Base-by-base conservation (phyloP, 2,329 filamentous ascomycete species). In the Xylaria sp. region DNA sequence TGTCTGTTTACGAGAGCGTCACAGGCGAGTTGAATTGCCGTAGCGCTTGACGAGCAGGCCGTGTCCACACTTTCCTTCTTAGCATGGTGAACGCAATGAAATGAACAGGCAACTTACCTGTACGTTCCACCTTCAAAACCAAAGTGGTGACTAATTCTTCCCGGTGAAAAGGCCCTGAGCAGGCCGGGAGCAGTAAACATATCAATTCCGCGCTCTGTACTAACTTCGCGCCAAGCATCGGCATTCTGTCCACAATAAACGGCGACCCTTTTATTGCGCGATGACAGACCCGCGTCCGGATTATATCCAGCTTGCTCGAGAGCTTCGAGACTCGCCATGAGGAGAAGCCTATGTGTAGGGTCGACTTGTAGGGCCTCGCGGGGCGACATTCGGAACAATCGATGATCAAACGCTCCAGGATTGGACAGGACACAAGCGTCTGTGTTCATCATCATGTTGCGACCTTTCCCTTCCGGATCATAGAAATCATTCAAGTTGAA, bases 191-290 rank as follows among this genome's bases (percentile, higher is more conserved):
- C 59, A 13, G 59, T 61, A 35, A 57, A 63, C 9, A 57, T 54
- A 34, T 63, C 59, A 7, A 63, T 30, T 9, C 61, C 64, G 37
- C 65, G 59, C 47, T 62, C 65, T 2, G 61, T 61, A 11, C 61
- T 64, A 1, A 71, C 76, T 39, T 73, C 57, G 5, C 76, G 71
- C 62, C 79, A 78, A 23, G 77, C 73, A 3, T 65, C 65, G 0
- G 60, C 63, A 30, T 67, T 68, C 11, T 68, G 65, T 3, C 75
- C 75, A 5, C 78, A 65, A 54, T 73, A 79, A 39, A 70, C 71
- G 3, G 74, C 77, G 1, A 74, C 64, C 10, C 66, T 55, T 30
- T 52, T 55, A n/a, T n/a, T 52, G 39, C 54, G 55, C 11, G 64
- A 56, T 23, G 56, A 49, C 6, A 57, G 46, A 10, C 55, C 51